Evolutionary conservation across 441 rosid genomes (phyloP).

Genomic region (Erodium trifolium): DNA sequence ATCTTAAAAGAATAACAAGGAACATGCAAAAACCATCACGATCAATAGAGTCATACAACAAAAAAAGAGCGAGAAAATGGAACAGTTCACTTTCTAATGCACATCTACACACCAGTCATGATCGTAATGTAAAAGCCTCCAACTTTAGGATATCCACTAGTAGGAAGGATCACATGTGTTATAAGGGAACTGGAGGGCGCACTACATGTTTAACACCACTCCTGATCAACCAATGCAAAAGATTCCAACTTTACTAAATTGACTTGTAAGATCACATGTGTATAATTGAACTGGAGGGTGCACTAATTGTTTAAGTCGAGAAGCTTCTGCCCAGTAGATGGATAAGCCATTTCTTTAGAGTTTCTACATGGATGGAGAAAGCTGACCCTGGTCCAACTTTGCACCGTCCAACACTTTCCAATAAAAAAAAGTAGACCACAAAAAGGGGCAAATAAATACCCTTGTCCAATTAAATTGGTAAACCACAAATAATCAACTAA

Average conservation of each 20-base stretch:
- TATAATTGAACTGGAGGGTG: background rate
- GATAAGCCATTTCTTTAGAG: background rate
- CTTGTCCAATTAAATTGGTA: background rate
- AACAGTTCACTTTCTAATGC: background rate
- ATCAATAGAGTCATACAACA: background rate
- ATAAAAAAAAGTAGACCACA: background rate
- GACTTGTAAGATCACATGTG: background rate
- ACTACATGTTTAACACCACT: background rate
- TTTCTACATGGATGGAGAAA: background rate
- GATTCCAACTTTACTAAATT: background rate
- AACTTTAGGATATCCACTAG: background rate
- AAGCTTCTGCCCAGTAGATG: background rate
- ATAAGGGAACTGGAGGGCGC: background rate
- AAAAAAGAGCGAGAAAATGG: background rate
- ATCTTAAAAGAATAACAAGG: background rate
- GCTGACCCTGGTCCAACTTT: background rate
- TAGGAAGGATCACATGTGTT: background rate
- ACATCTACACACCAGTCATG: background rate
- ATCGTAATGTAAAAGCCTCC: background rate
- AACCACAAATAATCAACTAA: background rate
- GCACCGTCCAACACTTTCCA: background rate
- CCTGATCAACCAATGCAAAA: background rate
- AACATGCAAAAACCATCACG: background rate
- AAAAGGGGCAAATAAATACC: background rate
- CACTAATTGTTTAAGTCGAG: background rate